These are phyloP conservation scores for Stachybotrys echinatus DNA, from an alignment of 2,329 filamentous ascomycete species.

Conservation along the genomic window DNA sequence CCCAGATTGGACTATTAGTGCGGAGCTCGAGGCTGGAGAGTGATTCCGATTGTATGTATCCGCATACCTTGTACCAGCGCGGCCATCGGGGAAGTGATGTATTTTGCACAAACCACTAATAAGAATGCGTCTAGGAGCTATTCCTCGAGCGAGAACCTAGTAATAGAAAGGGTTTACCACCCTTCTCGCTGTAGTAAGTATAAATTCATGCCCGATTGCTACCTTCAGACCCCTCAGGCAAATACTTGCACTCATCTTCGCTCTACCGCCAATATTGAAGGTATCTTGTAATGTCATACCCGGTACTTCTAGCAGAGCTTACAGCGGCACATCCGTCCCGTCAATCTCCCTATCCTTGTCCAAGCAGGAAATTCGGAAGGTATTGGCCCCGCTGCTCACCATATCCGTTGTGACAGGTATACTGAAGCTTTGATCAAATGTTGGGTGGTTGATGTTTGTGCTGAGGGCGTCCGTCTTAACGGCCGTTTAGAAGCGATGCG, in stretches of 20 bases:
- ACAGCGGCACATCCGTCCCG: neutral
- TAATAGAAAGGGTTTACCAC: too few species aligned
- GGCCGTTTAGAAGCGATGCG: slow-evolving; percentile 13
- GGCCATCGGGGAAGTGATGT: too few species aligned
- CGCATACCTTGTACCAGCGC: too few species aligned
- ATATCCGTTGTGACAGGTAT: slow-evolving; percentile 14
- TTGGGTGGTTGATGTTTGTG: slow-evolving; percentile 18
- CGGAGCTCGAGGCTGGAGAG: too few species aligned
- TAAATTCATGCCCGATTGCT: neutral
- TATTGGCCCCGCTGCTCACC: slow-evolving; percentile 2
- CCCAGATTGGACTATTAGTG: too few species aligned
- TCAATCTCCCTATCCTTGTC: neutral
- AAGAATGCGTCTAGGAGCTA: too few species aligned
- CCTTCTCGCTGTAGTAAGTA: neutral
- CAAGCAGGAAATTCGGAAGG: neutral
- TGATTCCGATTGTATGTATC: too few species aligned
- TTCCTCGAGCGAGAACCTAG: too few species aligned
- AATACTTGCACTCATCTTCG: neutral
- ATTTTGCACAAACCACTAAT: too few species aligned
- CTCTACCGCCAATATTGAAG: neutral
- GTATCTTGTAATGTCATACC: neutral
- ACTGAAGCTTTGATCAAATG: slow-evolving; percentile 15
- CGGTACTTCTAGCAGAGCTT: neutral
- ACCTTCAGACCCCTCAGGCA: neutral
- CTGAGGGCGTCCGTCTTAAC: slow-evolving; percentile 14